Percentiles rank a stretch among this genome's conserved stretches.
Evolutionary conservation across 148 eudicot species (phyloP).

Genomic region (Suaeda aralocaspica): DNA sequence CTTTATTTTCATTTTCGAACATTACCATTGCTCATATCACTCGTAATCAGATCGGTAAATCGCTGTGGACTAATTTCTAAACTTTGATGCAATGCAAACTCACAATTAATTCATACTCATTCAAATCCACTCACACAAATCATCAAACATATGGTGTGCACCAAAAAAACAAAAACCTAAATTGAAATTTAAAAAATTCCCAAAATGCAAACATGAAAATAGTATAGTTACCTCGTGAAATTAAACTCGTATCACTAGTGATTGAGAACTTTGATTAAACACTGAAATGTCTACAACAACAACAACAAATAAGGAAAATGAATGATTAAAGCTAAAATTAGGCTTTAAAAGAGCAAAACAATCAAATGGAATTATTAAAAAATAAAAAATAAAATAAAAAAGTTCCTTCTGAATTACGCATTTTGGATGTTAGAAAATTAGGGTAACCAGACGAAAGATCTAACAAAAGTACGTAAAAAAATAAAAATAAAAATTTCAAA

Average conservation of each 20-base stretch:
- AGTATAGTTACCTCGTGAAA: background rate
- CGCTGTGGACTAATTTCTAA: slow-evolving; percentile 31
- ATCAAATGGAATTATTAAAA: background rate
- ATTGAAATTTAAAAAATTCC: no score
- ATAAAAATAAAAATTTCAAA: background rate
- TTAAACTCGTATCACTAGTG: background rate
- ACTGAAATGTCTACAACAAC: background rate
- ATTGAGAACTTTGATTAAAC: background rate
- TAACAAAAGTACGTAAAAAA: background rate
- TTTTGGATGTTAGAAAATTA: no score
- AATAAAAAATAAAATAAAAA: background rate
- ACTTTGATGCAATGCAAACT: slow-evolving; percentile 20
- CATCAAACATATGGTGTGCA: background rate
- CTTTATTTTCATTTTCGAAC: background rate
- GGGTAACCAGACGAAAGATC: no score
- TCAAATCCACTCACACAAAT: slow-evolving; percentile 4
- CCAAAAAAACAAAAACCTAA: no score
- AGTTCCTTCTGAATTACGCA: no score
- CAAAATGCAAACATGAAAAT: background rate
- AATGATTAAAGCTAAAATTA: background rate
- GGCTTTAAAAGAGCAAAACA: background rate
- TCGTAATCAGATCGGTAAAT: slow-evolving; percentile 23
- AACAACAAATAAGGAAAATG: background rate
- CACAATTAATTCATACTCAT: background rate
- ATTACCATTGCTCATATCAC: slow-evolving; percentile 19